phyloP scores from a whole-genome alignment of 2,329 filamentous ascomycete species.

The Phyllosticta capitalensis region DNA sequence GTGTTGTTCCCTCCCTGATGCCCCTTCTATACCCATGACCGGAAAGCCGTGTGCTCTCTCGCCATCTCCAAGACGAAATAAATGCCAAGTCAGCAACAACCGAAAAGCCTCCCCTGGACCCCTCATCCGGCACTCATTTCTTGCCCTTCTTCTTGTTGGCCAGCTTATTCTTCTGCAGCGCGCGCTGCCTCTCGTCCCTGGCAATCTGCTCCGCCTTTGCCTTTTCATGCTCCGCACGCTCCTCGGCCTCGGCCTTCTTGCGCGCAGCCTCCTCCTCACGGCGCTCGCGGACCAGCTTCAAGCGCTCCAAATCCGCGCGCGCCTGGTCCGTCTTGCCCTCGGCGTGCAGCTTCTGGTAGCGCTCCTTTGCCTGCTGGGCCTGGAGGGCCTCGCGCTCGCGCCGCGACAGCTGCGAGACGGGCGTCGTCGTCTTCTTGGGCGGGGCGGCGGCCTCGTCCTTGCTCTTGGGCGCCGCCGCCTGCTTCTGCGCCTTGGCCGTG shows the following conservation, averaged over 20 bases:
- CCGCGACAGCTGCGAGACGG: slow-evolving; percentile 49
- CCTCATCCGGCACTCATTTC: slow-evolving; percentile 8
- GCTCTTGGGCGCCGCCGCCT: slow-evolving; percentile 51
- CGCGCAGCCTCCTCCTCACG: slow-evolving; percentile 73
- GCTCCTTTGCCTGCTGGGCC: slow-evolving; percentile 79
- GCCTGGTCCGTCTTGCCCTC: slow-evolving; percentile 96
- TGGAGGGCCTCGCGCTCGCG: slow-evolving; percentile 71
- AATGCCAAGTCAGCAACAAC: no score
- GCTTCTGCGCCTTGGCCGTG: slow-evolving; percentile 55
- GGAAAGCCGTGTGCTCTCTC: not conserved
- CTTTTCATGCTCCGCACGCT: slow-evolving; percentile 48
- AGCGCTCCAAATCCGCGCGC: slow-evolving; percentile 73
- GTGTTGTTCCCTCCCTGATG: no score
- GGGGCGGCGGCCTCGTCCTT: slow-evolving; percentile 40
- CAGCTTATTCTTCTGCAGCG: slow-evolving; percentile 37
- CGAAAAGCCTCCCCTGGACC: no score
- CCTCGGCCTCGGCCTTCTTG: slow-evolving; percentile 58
- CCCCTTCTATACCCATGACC: slow-evolving; percentile 1
- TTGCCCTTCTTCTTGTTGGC: slow-evolving; percentile 14
- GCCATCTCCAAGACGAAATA: no score
- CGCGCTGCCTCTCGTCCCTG: slow-evolving; percentile 38
- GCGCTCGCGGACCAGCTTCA: slow-evolving; percentile 75
- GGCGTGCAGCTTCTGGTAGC: slow-evolving; percentile 83
- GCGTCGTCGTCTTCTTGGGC: slow-evolving; percentile 37
- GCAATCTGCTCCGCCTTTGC: slow-evolving; percentile 40